Percentiles rank a stretch among this genome's conserved stretches.
Evolutionary conservation across 2,329 filamentous ascomycete genomes (phyloP).

Genomic region (Cladosporium sphaerospermum): DNA sequence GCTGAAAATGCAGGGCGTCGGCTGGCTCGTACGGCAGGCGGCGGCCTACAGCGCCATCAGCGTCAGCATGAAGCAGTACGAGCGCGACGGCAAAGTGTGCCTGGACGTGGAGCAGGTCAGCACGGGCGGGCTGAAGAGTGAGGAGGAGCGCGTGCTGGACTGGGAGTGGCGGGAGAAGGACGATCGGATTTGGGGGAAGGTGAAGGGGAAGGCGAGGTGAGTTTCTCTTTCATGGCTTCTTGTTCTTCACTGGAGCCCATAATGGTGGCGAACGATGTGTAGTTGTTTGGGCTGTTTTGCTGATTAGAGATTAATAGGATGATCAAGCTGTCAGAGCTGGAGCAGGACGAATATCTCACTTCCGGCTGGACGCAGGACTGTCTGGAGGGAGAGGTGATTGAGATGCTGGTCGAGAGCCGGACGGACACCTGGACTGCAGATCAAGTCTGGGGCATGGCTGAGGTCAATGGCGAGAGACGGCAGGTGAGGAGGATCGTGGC

Average conservation of each 20-base stretch:
- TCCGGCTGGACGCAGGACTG: constrained; percentile 54
- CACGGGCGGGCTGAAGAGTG: constrained; percentile 64
- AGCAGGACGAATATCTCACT: constrained; percentile 46
- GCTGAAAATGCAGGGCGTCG: constrained; percentile 53
- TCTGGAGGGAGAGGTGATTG: constrained; percentile 38
- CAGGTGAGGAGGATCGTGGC: constrained; percentile 33
- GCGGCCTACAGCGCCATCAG: constrained; percentile 64
- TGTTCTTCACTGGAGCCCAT: not conserved
- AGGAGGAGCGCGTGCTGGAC: constrained; percentile 53
- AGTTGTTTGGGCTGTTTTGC: not conserved
- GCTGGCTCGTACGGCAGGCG: constrained; percentile 39
- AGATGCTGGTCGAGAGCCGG: constrained; percentile 46
- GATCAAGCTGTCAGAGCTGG: constrained; percentile 33
- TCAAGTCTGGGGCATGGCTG: constrained; percentile 47
- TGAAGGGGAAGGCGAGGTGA: constrained; percentile 53
- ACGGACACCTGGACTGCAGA: constrained; percentile 49
- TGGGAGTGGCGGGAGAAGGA: constrained; percentile 58
- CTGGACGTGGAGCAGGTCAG: constrained; percentile 57
- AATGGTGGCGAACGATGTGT: not conserved
- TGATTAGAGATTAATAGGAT: constrained; percentile 19
- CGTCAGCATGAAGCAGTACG: constrained; percentile 51
- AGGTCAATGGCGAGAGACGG: constrained; percentile 36
- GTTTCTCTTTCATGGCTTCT: constrained; percentile 9
- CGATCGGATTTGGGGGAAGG: constrained; percentile 73
- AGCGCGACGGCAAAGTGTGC: constrained; percentile 32